Base-by-base conservation (phyloP, 2,329 filamentous ascomycete genomes). In the Alternaria sp. region DNA sequence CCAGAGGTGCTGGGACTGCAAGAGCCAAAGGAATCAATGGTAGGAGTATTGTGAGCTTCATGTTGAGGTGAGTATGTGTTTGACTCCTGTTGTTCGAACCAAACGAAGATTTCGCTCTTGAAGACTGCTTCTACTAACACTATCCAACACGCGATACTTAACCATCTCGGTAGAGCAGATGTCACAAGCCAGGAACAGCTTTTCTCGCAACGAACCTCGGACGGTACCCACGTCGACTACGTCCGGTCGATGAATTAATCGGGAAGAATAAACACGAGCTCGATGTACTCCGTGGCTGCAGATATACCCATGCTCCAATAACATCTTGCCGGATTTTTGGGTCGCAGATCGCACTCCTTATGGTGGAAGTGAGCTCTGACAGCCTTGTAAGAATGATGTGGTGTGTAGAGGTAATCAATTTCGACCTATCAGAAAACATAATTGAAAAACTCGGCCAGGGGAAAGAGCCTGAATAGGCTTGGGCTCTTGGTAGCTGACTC, bases 1-100 rank as follows among this genome's bases (percentile, higher is more conserved):
- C 79, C 9, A 84, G 54, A 4, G 75, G 74, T 36, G 69, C 73
- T 66, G 70, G 79, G 59, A 73, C 71, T 30, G 74, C 75, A 18
- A 74, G 54, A 54, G 59, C 69, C n/a, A 76, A 57, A 16, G 76
- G 73, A 41, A 77, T 44, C 11, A 76, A 49, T 5, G 64, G 46
- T 34, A 78, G 57, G 22, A 70, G 53, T 5, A 61, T 28, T 30
- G 62, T 47, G 34, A 69, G 42, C 67, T 74, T 76, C 76, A 78
- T 78, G 36, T 51, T 74, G 56, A 20, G 32, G 18, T 44, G 20
- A 5, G 42, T 22, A 39, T 41, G 18, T 34, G n/a, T 46, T 36
- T 5, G 51, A 43, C 4, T 39, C 46, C 53, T 51, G 24, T n/a
- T 44, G 47, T 9, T 42, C 11, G 18, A 18, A 51, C 18, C 34